Percentiles rank a stretch among this genome's conserved stretches.
phyloP scores from a whole-genome alignment of 2,329 filamentous ascomycete genomes.

The Scedosporium boydii region DNA sequence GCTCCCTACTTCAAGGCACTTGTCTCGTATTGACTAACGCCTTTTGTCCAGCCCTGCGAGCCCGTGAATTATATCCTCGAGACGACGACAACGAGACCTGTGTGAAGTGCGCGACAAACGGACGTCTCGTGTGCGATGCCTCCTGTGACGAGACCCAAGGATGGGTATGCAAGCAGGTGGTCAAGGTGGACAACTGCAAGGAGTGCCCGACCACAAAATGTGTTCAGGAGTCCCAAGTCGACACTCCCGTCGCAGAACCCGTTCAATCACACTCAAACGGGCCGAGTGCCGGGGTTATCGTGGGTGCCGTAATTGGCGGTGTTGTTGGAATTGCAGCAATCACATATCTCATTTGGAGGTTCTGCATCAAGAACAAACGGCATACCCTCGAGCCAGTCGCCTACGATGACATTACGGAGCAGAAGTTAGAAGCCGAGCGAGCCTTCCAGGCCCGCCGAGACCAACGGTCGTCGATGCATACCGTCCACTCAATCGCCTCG shows the following conservation, averaged over 20 bases:
- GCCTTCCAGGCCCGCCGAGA: slow-evolving; percentile 40
- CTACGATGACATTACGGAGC: slow-evolving; percentile 14
- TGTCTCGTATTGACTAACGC: not conserved
- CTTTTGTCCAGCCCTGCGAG: slow-evolving; percentile 8
- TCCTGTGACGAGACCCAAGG: slow-evolving; percentile 10
- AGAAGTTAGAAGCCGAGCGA: slow-evolving; percentile 34
- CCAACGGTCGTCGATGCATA: slow-evolving; percentile 68
- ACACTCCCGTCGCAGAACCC: not conserved
- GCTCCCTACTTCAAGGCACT: not conserved
- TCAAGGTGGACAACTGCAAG: slow-evolving; percentile 11
- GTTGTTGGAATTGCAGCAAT: slow-evolving; percentile 63
- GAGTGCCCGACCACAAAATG: slow-evolving; percentile 12
- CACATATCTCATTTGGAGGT: slow-evolving; percentile 78
- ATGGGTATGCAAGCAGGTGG: slow-evolving; percentile 11
- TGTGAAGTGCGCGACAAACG: slow-evolving; percentile 10
- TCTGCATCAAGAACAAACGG: slow-evolving; percentile 73
- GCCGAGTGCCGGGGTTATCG: slow-evolving; percentile 75
- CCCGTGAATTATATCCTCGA: slow-evolving; percentile 11
- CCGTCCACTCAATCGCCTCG: slow-evolving; percentile 86
- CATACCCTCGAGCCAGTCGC: slow-evolving; percentile 20
- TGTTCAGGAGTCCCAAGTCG: not conserved
- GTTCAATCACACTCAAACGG: not conserved
- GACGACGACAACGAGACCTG: slow-evolving; percentile 11
- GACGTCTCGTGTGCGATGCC: slow-evolving; percentile 10
- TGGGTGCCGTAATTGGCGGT: slow-evolving; percentile 82